Evolutionary conservation across 176 grass and related monocot genomes (phyloP).

Genomic region (Chloris gayana): DNA sequence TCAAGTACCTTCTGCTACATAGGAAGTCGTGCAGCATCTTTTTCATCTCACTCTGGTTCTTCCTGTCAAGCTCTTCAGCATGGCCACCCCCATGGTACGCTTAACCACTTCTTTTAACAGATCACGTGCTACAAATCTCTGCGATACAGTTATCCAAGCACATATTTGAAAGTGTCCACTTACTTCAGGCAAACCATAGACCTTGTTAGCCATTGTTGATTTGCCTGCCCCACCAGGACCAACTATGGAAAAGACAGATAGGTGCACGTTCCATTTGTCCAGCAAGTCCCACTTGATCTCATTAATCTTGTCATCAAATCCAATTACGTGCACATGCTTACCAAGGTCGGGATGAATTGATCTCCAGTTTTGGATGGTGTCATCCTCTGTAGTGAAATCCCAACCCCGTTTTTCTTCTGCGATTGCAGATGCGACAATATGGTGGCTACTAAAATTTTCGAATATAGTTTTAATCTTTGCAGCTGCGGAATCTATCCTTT

Average conservation of each 20-base stretch:
- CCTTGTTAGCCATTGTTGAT: not conserved
- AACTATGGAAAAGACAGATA: not conserved
- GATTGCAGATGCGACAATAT: not conserved
- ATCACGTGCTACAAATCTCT: not conserved
- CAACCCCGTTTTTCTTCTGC: not conserved
- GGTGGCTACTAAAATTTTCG: not conserved
- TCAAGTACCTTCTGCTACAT: not conserved
- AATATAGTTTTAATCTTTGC: not conserved
- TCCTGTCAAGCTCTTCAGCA: too few relatives aligned
- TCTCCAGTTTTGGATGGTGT: not conserved
- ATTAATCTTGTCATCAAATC: not conserved
- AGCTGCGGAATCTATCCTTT: not conserved
- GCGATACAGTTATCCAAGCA: constrained; percentile 1
- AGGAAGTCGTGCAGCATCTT: not conserved
- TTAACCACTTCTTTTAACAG: not conserved
- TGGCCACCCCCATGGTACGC: not conserved
- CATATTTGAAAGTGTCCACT: not conserved
- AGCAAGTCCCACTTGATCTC: not conserved
- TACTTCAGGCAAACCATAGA: not conserved
- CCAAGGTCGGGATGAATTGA: not conserved
- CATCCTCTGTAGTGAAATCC: not conserved
- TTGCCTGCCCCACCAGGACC: not conserved
- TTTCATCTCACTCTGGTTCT: not conserved
- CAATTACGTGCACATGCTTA: not conserved
- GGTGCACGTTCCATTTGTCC: not conserved